Evolutionary conservation across 805 yeast genomes (phyloP).

Genomic region (Wickerhamiella azyma): DNA sequence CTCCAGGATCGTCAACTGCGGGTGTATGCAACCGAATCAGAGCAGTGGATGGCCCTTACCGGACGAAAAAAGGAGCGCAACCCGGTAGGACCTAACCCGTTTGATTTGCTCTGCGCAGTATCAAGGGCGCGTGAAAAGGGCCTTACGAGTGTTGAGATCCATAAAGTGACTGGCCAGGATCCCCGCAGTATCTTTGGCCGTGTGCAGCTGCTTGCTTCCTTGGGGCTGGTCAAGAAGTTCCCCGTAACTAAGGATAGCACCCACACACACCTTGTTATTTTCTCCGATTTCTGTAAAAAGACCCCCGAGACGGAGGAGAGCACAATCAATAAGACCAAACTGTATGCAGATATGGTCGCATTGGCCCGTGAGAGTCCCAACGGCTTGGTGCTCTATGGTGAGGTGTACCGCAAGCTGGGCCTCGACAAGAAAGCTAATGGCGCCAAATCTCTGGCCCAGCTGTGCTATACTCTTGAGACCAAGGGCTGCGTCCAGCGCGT

Average conservation of each 20-base stretch:
- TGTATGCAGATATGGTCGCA: conserved; percentile 15
- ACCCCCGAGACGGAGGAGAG: background rate
- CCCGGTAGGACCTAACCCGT: conserved; percentile 27
- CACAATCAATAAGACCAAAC: background rate
- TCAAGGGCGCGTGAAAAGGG: conserved; percentile 30
- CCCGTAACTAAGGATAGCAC: conserved; percentile 24
- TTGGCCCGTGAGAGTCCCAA: conserved; percentile 23
- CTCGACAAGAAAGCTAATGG: conserved; percentile 22
- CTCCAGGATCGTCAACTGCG: conserved; percentile 6
- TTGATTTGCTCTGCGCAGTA: conserved; percentile 27
- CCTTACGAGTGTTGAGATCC: conserved; percentile 25
- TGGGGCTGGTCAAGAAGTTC: conserved; percentile 25
- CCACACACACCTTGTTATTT: conserved; percentile 25
- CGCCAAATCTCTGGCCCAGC: conserved; percentile 15
- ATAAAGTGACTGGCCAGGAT: conserved; percentile 29
- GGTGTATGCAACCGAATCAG: conserved; percentile 23
- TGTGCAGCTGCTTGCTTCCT: conserved; percentile 21
- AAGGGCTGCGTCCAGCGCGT: conserved; percentile 22
- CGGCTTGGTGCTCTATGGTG: conserved; percentile 25
- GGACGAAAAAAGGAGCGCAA: conserved; percentile 23
- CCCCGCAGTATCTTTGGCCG: conserved; percentile 29
- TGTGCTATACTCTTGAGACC: conserved; percentile 20
- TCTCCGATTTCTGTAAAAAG: conserved; percentile 24
- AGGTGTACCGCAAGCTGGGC: conserved; percentile 29
- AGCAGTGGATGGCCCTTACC: conserved; percentile 27